Evolutionary conservation across 495 filamentous ascomycete genomes (phyloP).

Genomic region (Xylaria sp.): DNA sequence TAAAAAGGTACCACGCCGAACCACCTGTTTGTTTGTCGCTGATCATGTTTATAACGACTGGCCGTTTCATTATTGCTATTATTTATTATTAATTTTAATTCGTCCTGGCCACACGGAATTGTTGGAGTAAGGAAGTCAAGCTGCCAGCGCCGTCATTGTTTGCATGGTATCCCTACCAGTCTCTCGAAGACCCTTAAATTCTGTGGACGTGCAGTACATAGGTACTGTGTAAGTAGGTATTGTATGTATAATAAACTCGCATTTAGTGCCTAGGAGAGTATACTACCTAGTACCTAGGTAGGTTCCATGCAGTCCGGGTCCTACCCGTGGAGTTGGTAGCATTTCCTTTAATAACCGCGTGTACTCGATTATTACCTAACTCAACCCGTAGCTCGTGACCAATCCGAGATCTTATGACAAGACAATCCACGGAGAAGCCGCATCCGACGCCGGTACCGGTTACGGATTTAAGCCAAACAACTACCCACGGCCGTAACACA

Average conservation of each 20-base stretch:
- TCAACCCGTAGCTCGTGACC: slow-evolving; percentile 3
- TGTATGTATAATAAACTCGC: too few species aligned
- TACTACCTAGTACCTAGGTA: too few species aligned
- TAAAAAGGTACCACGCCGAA: background rate
- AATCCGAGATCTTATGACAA: background rate
- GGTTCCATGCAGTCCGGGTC: background rate
- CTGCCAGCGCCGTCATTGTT: background rate
- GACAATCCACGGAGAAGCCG: background rate
- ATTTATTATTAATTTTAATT: background rate
- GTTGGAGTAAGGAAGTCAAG: background rate
- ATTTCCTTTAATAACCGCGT: background rate
- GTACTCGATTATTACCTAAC: slow-evolving; percentile 1
- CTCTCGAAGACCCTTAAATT: background rate
- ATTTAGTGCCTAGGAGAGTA: too few species aligned
- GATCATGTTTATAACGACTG: background rate
- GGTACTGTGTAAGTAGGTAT: background rate
- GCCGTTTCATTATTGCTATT: too few species aligned
- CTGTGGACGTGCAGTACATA: too few species aligned
- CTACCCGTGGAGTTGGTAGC: background rate
- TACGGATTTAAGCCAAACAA: background rate
- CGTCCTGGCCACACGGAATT: background rate
- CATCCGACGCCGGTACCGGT: slow-evolving; percentile 16
- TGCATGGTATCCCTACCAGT: background rate
- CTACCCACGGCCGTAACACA: background rate
- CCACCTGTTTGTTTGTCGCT: background rate